These are phyloP conservation scores for Lichtheimia hyalospora DNA, from an alignment of 371 early-diverging fungal genomes.

Conservation along the genomic window DNA sequence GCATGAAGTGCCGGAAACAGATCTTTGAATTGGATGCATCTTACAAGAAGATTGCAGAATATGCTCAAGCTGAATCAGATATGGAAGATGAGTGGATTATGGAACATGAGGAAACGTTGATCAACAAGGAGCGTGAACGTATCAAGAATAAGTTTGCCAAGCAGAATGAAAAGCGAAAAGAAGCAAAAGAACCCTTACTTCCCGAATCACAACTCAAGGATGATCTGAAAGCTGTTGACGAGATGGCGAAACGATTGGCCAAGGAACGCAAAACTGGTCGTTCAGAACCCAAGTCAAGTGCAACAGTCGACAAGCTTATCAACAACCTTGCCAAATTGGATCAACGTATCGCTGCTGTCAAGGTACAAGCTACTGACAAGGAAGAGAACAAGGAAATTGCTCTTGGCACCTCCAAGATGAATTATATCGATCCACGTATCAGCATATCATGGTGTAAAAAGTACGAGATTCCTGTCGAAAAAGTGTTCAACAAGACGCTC, in stretches of 20 bases:
- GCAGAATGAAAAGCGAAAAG: slow-evolving; percentile 69
- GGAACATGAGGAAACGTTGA: slow-evolving; percentile 53
- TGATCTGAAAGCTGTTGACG: slow-evolving; percentile 56
- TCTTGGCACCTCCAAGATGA: slow-evolving; percentile 95
- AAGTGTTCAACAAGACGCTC: slow-evolving; percentile 89
- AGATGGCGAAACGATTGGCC: slow-evolving; percentile 37
- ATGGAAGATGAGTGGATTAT: slow-evolving; percentile 82
- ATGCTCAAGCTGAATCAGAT: slow-evolving; percentile 71
- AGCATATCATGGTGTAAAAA: slow-evolving; percentile 92
- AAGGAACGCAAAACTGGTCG: slow-evolving; percentile 53
- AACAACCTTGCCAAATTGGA: slow-evolving; percentile 66
- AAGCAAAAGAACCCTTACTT: slow-evolving; percentile 50
- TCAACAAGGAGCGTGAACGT: slow-evolving; percentile 64
- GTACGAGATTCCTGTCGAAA: slow-evolving; percentile 86
- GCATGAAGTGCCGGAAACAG: slow-evolving; percentile 64
- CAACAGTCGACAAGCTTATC: slow-evolving; percentile 63
- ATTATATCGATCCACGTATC: slow-evolving; percentile 98
- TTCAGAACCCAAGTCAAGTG: slow-evolving; percentile 31
- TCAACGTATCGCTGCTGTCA: slow-evolving; percentile 65
- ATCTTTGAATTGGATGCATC: slow-evolving; percentile 73
- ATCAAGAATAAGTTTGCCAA: slow-evolving; percentile 65
- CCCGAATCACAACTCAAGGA: slow-evolving; percentile 57
- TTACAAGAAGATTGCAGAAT: slow-evolving; percentile 73
- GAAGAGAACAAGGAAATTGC: slow-evolving; percentile 98
- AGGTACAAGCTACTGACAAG: slow-evolving; percentile 76